Percentiles rank a stretch among this genome's conserved stretches.
Conservation (phyloP, 768 basidiomycete species). For the Mycena filopes region DNA sequence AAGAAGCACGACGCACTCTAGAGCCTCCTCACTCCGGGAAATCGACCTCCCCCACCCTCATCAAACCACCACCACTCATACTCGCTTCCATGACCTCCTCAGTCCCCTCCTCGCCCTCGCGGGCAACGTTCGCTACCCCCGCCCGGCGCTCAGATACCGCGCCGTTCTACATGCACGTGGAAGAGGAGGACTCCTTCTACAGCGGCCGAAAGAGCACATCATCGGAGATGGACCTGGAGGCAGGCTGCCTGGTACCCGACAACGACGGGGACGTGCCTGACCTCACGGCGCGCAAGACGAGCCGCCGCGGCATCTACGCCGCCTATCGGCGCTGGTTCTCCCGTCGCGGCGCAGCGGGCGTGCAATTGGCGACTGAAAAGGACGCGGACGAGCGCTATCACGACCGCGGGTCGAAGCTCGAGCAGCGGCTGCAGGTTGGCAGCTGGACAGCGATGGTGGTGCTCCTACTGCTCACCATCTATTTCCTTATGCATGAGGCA, state of each 20-base stretch:
- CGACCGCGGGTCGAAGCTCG: conserved; percentile 6
- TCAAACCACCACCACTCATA: background rate
- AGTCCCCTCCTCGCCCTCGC: background rate
- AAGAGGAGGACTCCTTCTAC: conserved; percentile 22
- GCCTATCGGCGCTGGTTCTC: conserved; percentile 19
- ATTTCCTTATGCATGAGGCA: conserved; percentile 28
- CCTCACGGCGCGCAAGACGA: conserved; percentile 4
- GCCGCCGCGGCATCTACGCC: conserved; percentile 17
- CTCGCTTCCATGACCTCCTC: background rate
- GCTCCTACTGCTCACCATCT: conserved; percentile 26
- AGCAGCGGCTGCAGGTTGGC: conserved; percentile 24
- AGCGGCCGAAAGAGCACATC: conserved; percentile 16
- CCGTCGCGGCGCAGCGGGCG: background rate
- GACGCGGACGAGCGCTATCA: background rate
- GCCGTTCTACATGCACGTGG: conserved; percentile 17
- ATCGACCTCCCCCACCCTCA: background rate
- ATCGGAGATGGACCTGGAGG: conserved; percentile 12
- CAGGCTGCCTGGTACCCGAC: conserved; percentile 20
- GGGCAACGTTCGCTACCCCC: background rate
- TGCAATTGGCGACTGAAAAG: conserved; percentile 1
- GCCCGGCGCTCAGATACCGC: conserved; percentile 6
- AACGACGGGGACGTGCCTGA: conserved; percentile 13
- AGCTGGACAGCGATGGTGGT: conserved; percentile 30
- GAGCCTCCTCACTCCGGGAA: background rate
- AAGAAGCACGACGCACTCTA: background rate